Percentiles rank a stretch among this genome's conserved stretches.
These are phyloP conservation scores for Ephemerocybe angulata DNA, from an alignment of 768 basidiomycete genomes.

Conservation along the genomic window DNA sequence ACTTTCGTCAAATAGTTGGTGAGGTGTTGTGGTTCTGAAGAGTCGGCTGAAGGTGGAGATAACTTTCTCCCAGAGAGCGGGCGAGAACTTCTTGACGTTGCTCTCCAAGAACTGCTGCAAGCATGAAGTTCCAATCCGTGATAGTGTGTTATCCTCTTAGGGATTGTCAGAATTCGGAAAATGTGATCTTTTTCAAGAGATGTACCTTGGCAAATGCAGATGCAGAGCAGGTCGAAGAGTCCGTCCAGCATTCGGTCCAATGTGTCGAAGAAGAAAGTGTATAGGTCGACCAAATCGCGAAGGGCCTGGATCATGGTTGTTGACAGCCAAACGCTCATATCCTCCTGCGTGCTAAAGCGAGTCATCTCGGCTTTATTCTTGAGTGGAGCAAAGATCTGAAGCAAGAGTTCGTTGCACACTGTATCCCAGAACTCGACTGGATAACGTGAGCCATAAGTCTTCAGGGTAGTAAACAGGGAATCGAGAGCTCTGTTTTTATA, in stretches of 20 bases:
- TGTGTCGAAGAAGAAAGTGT: conserved; percentile 91
- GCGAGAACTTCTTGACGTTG: conserved; percentile 83
- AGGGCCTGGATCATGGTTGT: conserved; percentile 99
- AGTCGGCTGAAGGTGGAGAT: conserved; percentile 90
- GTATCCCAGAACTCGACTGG: conserved; percentile 95
- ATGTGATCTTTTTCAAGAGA: background rate
- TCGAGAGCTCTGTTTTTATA: conserved; percentile 74
- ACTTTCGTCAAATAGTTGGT: conserved; percentile 92
- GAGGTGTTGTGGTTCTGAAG: conserved; percentile 97
- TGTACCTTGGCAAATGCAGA: conserved; percentile 98
- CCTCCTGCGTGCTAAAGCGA: conserved; percentile 93
- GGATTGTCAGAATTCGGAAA: conserved; percentile 10
- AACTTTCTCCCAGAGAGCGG: conserved; percentile 86
- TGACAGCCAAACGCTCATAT: conserved; percentile 99
- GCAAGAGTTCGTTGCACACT: conserved; percentile 92
- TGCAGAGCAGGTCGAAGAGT: conserved; percentile 86
- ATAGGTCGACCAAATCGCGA: conserved; percentile 91
- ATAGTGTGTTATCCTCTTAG: conserved; percentile 94
- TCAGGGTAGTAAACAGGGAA: conserved; percentile 90
- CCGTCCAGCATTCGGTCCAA: conserved; percentile 89
- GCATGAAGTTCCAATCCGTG: conserved; percentile 96
- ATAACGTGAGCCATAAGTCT: conserved; percentile 82
- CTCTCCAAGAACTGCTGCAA: conserved; percentile 92
- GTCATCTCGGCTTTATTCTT: conserved; percentile 90
- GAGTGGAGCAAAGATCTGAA: conserved; percentile 96